phyloP scores from a whole-genome alignment of 495 filamentous ascomycete genomes.

The Aspergillus sparsus region DNA sequence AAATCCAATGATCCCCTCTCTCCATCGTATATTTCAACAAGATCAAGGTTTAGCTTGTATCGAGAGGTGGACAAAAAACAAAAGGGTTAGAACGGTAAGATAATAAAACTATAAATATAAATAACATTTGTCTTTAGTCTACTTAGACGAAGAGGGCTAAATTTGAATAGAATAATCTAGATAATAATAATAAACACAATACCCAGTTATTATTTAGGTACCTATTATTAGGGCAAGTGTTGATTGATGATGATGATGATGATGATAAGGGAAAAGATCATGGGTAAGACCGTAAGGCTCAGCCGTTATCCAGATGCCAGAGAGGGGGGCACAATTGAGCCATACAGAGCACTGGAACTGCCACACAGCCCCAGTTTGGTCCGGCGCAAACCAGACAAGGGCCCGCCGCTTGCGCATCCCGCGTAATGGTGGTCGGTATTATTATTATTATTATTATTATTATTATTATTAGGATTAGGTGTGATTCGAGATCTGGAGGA shows the following conservation, averaged over 20 bases:
- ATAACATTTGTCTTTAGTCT: too few species aligned
- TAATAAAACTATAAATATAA: too few species aligned
- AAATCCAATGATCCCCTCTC: too few species aligned
- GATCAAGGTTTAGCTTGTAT: too few species aligned
- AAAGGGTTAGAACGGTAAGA: too few species aligned
- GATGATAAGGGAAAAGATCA: background rate
- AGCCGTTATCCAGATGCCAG: slow-evolving; percentile 1
- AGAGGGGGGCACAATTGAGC: slow-evolving; percentile 5
- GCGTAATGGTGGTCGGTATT: background rate
- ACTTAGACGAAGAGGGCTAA: background rate
- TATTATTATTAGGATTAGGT: slow-evolving; percentile 2
- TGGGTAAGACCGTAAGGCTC: background rate
- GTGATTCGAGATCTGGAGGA: slow-evolving; percentile 13
- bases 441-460: background rate
- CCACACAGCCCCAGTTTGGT: slow-evolving; percentile 19
- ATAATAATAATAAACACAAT: too few species aligned
- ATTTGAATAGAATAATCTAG: background rate
- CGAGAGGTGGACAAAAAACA: too few species aligned
- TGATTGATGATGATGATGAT: background rate
- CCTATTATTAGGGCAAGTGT: too few species aligned
- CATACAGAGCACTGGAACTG: slow-evolving; percentile 17
- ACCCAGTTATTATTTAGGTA: too few species aligned
- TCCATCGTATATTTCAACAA: too few species aligned
- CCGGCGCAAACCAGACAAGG: slow-evolving; percentile 9
- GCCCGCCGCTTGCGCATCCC: slow-evolving; percentile 14